A percentile compares a stretch with the other conserved stretches of the same genome.
Conservation (phyloP, 306 rosid genomes). For the Pterocarpus macrocarpus region DNA sequence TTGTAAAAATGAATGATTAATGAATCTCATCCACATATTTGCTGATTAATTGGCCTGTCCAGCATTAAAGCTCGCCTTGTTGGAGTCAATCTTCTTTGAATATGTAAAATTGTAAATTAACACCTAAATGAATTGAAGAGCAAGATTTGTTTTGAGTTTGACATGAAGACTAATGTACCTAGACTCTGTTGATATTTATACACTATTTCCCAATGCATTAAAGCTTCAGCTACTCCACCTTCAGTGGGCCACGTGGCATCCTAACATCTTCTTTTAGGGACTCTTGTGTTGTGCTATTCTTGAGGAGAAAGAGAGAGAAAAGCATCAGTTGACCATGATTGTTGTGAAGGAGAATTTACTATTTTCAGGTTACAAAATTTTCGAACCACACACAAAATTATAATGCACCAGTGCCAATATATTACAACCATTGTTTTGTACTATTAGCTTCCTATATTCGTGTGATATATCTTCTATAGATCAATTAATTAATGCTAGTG, state of each 20-base stretch:
- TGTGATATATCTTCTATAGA: background rate
- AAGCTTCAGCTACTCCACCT: background rate
- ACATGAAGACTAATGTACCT: background rate
- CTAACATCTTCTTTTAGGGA: background rate
- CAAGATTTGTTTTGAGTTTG: background rate
- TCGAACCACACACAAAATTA: background rate
- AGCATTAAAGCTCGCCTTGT: conserved; percentile 51
- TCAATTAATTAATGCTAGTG: background rate
- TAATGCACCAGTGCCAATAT: background rate
- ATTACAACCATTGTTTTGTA: background rate
- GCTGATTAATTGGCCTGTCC: conserved; percentile 60
- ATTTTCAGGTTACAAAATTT: background rate
- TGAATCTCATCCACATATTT: conserved; percentile 27
- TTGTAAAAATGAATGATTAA: background rate
- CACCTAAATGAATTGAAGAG: background rate
- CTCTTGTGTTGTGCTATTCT: conserved; percentile 20
- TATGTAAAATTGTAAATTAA: background rate
- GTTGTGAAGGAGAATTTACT: background rate
- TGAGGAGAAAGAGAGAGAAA: background rate
- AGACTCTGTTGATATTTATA: conserved; percentile 17
- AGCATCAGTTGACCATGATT: background rate
- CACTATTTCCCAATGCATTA: background rate
- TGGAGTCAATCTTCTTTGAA: conserved; percentile 51
- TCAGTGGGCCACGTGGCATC: conserved; percentile 10
- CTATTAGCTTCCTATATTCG: no score